phyloP scores from a whole-genome alignment of 2,329 filamentous ascomycete species.

The Fusarium sp. region DNA sequence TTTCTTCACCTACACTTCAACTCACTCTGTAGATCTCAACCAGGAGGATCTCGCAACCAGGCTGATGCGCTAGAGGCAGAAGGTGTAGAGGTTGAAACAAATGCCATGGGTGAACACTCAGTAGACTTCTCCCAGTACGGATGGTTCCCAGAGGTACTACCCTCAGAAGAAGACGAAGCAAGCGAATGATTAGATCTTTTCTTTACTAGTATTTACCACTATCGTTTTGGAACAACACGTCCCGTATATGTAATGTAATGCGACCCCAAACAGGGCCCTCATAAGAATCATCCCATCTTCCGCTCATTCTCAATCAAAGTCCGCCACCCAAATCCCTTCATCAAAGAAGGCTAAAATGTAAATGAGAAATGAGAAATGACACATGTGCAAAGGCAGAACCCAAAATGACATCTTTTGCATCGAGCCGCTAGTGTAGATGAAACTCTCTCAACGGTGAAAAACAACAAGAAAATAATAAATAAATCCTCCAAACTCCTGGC shows the following conservation, averaged over 20 bases:
- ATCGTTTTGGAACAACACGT: conserved; percentile 35
- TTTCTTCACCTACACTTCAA: background rate
- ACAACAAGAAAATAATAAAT: conserved; percentile 18
- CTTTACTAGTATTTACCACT: conserved; percentile 50
- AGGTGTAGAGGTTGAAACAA: conserved; percentile 64
- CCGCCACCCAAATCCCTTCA: conserved; percentile 27
- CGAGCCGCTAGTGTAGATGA: conserved; percentile 48
- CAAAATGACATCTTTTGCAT: conserved; percentile 42
- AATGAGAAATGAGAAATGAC: conserved; percentile 34
- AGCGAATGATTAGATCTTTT: conserved; percentile 28
- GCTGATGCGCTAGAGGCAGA: conserved; percentile 64
- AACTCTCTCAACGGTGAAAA: conserved; percentile 37
- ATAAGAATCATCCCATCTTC: conserved; percentile 49
- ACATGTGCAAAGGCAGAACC: conserved; percentile 38
- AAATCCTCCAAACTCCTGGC: conserved; percentile 51
- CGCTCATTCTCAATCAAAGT: conserved; percentile 43
- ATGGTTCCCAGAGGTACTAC: conserved; percentile 67
- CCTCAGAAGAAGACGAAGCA: conserved; percentile 56
- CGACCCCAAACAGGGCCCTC: conserved; percentile 41
- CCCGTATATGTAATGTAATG: conserved; percentile 48
- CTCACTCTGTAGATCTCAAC: conserved; percentile 59
- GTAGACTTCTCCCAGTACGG: conserved; percentile 66
- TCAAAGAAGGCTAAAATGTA: conserved; percentile 36
- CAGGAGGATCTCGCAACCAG: conserved; percentile 63
- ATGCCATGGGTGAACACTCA: conserved; percentile 64